Base-by-base conservation (phyloP, 2,329 filamentous ascomycete species). In the Sclerotinia borealis region DNA sequence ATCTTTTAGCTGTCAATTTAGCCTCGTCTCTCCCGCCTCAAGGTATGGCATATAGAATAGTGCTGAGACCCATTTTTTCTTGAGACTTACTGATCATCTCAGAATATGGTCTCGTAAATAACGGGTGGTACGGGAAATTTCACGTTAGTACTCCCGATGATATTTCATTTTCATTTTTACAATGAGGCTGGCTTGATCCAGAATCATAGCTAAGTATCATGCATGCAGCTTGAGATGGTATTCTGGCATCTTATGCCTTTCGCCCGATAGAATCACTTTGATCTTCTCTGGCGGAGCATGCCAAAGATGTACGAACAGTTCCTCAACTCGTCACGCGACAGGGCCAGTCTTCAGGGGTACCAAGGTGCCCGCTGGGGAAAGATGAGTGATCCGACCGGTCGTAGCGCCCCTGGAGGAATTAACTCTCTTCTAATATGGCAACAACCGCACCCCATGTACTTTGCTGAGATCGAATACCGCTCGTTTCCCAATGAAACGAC, bases 341-440 rank as follows among this genome's bases (percentile, higher is more conserved):
- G 75, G 63, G 75, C 76, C 3, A 68, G 65, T 47, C 54, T 64
- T 0, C 74, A 75, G 68, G 76, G 75, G 2, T 77, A 75, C 69
- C 65, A 70, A 11, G 76, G 76, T 2, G 75, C 75, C 15, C 69
- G 83, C 36, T 78, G 79, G 72, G 79, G 79, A 3, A 83, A 86
- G 69, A 85, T 85, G 83, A 83, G 79, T 11, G 83, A 85, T 69
- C 81, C 82, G 0, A 79, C 78, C 0, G 82, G 83, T 31, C 76
- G 80, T 13, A 82, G 79, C 52, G 81, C 83, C 1, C 83, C 84
- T 0, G 84, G 85, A 2, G 81, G 84, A 66, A 86, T 86, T 70
- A 87, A 87, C 70, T 80, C 79, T 11, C 74, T 87, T 1, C 75
- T 87, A 3, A 82, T 86, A 63, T 87, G 84, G 84, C 84, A 87